Conservation (phyloP, 1,284 basidiomycete species). For the Ustilago loliicola region DNA sequence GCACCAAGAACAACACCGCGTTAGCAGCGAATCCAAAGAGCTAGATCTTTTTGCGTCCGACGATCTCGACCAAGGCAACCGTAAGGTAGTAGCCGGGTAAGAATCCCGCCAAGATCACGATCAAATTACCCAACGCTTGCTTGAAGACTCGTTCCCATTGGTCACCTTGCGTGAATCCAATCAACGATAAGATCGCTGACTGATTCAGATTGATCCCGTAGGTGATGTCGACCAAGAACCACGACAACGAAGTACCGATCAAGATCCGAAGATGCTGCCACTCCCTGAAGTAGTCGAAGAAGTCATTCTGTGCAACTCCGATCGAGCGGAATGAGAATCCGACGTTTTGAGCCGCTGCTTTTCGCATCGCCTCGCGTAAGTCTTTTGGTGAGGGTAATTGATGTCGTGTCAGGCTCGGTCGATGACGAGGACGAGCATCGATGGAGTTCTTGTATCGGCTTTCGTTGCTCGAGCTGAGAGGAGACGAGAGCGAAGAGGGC, state of each 20-base stretch:
- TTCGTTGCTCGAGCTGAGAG: conserved; percentile 23
- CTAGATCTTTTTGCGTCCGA: conserved; percentile 67
- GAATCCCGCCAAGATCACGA: conserved; percentile 56
- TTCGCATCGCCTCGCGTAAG: conserved; percentile 27
- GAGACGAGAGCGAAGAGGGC: conserved; percentile 22
- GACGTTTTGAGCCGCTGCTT: conserved; percentile 34
- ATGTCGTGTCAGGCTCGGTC: conserved; percentile 16
- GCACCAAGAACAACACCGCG: conserved; percentile 58
- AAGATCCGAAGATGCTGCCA: conserved; percentile 51
- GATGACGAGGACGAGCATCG: conserved; percentile 5
- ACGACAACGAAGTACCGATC: conserved; percentile 45
- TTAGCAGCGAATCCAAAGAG: conserved; percentile 63
- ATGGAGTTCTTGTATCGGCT: conserved; percentile 17
- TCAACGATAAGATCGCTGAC: conserved; percentile 78
- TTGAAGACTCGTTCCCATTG: conserved; percentile 73
- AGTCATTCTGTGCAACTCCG: conserved; percentile 34
- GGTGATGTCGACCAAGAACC: conserved; percentile 75
- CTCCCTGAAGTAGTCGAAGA: conserved; percentile 51
- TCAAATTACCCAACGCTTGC: conserved; percentile 71
- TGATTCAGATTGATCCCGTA: conserved; percentile 85
- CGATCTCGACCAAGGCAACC: conserved; percentile 35
- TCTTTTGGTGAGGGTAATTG: conserved; percentile 35
- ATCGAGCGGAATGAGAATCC: conserved; percentile 46
- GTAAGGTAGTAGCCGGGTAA: conserved; percentile 64
- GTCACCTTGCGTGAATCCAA: conserved; percentile 73